Evolutionary conservation across 176 grass and related monocot genomes (phyloP).

Genomic region (Aegilops sharonensis): DNA sequence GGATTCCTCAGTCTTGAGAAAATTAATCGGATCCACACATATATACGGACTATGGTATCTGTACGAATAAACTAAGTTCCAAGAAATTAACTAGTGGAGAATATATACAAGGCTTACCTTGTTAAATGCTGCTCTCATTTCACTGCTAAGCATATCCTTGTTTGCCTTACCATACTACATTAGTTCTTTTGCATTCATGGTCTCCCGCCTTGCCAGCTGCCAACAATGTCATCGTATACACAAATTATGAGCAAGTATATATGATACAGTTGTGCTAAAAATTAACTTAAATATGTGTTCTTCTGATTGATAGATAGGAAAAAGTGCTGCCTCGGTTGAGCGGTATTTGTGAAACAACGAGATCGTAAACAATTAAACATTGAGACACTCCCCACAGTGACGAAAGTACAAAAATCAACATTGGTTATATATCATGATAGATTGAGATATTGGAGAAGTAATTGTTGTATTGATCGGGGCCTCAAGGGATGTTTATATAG

Average conservation of each 20-base stretch:
- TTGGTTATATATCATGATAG: not conserved
- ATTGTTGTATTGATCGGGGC: too few species aligned
- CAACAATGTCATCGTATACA: not conserved
- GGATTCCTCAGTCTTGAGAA: too few species aligned
- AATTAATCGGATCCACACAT: not conserved
- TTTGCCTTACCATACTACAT: not conserved
- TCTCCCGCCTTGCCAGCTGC: conserved; percentile 1
- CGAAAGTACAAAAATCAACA: not conserved
- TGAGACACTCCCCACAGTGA: not conserved
- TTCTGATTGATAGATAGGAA: not conserved
- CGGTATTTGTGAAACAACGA: not conserved
- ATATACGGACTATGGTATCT: not conserved
- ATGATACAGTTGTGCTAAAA: not conserved
- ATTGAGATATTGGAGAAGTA: too few species aligned
- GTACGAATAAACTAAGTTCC: not conserved
- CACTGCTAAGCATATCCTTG: not conserved
- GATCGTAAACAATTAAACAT: not conserved
- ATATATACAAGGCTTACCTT: not conserved
- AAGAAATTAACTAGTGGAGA: not conserved
- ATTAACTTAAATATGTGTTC: not conserved
- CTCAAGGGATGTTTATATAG: too few species aligned
- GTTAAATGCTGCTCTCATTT: not conserved
- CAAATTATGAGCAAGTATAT: not conserved
- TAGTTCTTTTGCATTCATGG: not conserved
- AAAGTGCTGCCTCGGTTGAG: too few species aligned